These are phyloP conservation scores for Fusarium pininemorale DNA, from an alignment of 2,329 filamentous ascomycete genomes.

Conservation along the genomic window DNA sequence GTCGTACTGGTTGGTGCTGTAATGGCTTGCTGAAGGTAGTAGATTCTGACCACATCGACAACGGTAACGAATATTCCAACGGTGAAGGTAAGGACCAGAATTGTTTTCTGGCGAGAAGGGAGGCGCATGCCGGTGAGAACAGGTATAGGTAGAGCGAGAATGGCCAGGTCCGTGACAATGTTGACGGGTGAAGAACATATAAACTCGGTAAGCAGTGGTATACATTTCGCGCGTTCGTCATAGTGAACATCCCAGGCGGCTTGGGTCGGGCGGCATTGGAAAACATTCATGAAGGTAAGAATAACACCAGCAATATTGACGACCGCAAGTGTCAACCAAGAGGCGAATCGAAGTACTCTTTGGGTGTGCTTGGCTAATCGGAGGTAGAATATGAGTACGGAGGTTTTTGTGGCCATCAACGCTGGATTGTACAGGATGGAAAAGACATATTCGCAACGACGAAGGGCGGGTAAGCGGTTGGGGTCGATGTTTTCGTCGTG, in stretches of 20 bases:
- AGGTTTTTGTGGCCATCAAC: slow-evolving; percentile 90
- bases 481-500: slow-evolving; percentile 68
- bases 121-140: slow-evolving; percentile 87
- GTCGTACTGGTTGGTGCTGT: slow-evolving; percentile 51
- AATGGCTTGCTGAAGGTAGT: slow-evolving; percentile 83
- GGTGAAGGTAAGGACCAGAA: slow-evolving; percentile 85
- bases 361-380: slow-evolving; percentile 81
- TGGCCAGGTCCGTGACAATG: slow-evolving; percentile 88
- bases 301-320: slow-evolving; percentile 83
- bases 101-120: slow-evolving; percentile 85
- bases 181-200: slow-evolving; percentile 87
- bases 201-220: slow-evolving; percentile 69
- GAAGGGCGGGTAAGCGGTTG: slow-evolving; percentile 60
- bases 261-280: slow-evolving; percentile 81
- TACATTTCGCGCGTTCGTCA: slow-evolving; percentile 54
- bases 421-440: slow-evolving; percentile 81
- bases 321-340: slow-evolving; percentile 78
- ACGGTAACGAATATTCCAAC: slow-evolving; percentile 88
- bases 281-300: slow-evolving; percentile 85
- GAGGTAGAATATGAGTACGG: slow-evolving; percentile 91
- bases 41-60: slow-evolving; percentile 89
- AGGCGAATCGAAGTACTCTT: slow-evolving; percentile 79
- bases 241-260: slow-evolving; percentile 68
- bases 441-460: slow-evolving; percentile 70
- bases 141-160: slow-evolving; percentile 87